Conservation (phyloP, 1,284 basidiomycete species). For the Sporisorium sorghi region DNA sequence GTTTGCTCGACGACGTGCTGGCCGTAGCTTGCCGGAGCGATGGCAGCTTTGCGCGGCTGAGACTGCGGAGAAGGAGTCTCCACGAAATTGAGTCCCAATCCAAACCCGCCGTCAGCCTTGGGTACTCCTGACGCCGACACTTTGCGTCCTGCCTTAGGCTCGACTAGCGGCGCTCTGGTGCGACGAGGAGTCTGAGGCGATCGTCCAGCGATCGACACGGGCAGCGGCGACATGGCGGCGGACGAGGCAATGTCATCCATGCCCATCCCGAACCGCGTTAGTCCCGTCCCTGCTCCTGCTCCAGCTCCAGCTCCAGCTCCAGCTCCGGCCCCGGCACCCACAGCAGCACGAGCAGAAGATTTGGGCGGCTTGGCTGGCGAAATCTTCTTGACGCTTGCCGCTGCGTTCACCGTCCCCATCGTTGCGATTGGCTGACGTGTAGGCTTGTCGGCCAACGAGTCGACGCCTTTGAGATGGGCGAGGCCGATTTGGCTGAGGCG, state of each 20-base stretch:
- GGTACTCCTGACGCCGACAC: slow-evolving; percentile 41
- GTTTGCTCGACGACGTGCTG: slow-evolving; percentile 18
- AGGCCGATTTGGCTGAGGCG: slow-evolving; percentile 50
- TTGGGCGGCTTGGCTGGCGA: slow-evolving; percentile 49
- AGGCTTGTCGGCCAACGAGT: slow-evolving; percentile 32
- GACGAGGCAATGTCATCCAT: slow-evolving; percentile 37
- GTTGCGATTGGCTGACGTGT: background rate
- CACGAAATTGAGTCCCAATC: slow-evolving; percentile 51
- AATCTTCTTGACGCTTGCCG: slow-evolving; percentile 11
- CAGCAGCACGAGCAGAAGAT: slow-evolving; percentile 34
- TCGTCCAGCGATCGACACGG: slow-evolving; percentile 51
- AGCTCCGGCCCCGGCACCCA: background rate
- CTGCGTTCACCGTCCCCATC: slow-evolving; percentile 2
- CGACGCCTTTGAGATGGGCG: slow-evolving; percentile 34
- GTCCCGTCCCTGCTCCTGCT: slow-evolving; percentile 6
- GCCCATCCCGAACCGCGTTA: slow-evolving; percentile 22
- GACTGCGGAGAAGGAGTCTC: slow-evolving; percentile 42
- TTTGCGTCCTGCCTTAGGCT: slow-evolving; percentile 22
- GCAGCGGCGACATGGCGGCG: slow-evolving; percentile 41
- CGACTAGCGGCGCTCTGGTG: slow-evolving; percentile 11
- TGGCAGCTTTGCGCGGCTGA: slow-evolving; percentile 26
- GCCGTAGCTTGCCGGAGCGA: slow-evolving; percentile 25
- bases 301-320: slow-evolving; percentile 9
- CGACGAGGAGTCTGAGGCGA: slow-evolving; percentile 46
- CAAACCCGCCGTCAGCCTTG: slow-evolving; percentile 37